Conservation (phyloP, 768 basidiomycete genomes). For the Boletus reticuloceps region DNA sequence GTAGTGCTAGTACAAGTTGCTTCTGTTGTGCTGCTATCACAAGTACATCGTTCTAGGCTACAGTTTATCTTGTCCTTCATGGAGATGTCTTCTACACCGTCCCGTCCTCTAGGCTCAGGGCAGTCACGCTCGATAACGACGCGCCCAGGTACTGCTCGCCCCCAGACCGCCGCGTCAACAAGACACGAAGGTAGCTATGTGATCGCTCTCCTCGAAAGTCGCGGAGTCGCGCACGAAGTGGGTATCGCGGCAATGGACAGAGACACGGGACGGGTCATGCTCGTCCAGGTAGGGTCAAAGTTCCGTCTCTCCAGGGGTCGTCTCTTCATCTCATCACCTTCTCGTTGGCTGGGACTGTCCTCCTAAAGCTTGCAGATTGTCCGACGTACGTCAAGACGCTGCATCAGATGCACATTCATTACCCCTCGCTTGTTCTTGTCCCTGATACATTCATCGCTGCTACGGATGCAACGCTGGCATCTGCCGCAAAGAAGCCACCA, state of each 20-base stretch:
- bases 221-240: conserved; percentile 78
- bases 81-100: conserved; percentile 13
- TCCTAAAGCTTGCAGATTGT: conserved; percentile 70
- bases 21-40: no score
- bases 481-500: conserved; percentile 41
- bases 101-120: conserved; percentile 11
- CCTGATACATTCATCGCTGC: conserved; percentile 77
- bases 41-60: no score
- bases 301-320: not conserved
- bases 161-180: conserved; percentile 61
- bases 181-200: conserved; percentile 60
- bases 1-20: no score
- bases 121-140: conserved; percentile 50
- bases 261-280: conserved; percentile 69
- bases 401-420: conserved; percentile 80
- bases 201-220: conserved; percentile 70
- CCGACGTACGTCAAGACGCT: conserved; percentile 87
- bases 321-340: not conserved
- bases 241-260: conserved; percentile 85
- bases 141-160: conserved; percentile 44
- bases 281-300: conserved; percentile 64
- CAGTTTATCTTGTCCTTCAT: not conserved
- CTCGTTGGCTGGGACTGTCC: not conserved
- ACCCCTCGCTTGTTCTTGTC: conserved; percentile 68
- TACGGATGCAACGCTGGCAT: conserved; percentile 46